phyloP scores from a whole-genome alignment of 2,329 filamentous ascomycete species.

The Cryphonectria radicalis region DNA sequence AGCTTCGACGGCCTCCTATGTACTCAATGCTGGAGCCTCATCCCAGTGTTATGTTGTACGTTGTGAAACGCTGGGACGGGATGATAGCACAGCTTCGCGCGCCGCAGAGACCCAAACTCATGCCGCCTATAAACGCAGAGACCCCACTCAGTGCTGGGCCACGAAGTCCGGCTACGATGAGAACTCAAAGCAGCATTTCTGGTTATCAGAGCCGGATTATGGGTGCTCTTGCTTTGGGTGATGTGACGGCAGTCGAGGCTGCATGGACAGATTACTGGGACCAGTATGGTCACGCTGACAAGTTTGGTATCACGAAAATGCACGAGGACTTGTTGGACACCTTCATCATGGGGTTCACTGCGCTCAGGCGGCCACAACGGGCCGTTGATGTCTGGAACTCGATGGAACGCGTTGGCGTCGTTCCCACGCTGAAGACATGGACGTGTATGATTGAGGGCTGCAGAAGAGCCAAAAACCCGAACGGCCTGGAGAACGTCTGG shows the following conservation, averaged over 20 bases:
- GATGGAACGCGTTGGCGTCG: conserved; percentile 53
- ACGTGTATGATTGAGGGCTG: conserved; percentile 75
- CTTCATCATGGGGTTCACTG: conserved; percentile 42
- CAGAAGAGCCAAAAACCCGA: conserved; percentile 59
- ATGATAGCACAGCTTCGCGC: conserved; percentile 24
- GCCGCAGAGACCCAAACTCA: not conserved
- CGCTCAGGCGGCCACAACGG: conserved; percentile 36
- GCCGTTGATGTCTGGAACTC: conserved; percentile 43
- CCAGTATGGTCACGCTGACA: conserved; percentile 28
- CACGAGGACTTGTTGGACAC: conserved; percentile 38
- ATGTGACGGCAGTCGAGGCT: conserved; percentile 32
- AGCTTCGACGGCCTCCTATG: conserved; percentile 26
- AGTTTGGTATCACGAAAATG: conserved; percentile 27
- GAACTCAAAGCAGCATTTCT: not conserved
- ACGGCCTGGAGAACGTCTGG: conserved; percentile 72
- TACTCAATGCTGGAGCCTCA: conserved; percentile 31
- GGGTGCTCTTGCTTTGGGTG: conserved; percentile 36
- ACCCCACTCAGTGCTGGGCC: not conserved
- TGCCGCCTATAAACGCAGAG: not conserved
- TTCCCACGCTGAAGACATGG: conserved; percentile 69
- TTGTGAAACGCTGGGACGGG: conserved; percentile 28
- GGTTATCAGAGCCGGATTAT: conserved; percentile 35
- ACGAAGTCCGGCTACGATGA: not conserved
- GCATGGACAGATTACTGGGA: conserved; percentile 40
- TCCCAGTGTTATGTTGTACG: conserved; percentile 33